Conservation (phyloP, 2,329 filamentous ascomycete species). For the Acrocalymma vagum region DNA sequence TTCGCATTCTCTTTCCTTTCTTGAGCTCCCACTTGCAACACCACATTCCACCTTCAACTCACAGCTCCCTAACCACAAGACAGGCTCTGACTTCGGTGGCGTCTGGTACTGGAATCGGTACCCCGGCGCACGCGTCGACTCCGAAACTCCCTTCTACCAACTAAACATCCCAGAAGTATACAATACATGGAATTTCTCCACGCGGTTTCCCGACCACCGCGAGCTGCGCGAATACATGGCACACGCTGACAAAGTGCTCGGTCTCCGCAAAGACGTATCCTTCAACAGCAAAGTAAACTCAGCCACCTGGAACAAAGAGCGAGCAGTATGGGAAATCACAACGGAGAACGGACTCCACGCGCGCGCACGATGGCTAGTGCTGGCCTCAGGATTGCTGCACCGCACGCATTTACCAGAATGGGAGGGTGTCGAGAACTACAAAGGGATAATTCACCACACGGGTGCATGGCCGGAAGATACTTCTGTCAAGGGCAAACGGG, state of each 20-base stretch:
- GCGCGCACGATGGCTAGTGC: conserved; percentile 52
- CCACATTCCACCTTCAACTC: too few relatives aligned
- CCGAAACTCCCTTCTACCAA: conserved; percentile 39
- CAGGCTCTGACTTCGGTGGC: conserved; percentile 25
- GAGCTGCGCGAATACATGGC: conserved; percentile 36
- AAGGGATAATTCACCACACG: conserved; percentile 31
- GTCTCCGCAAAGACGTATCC: conserved; percentile 29
- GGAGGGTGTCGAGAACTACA: conserved; percentile 21
- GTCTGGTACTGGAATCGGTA: conserved; percentile 40
- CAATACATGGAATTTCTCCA: conserved; percentile 30
- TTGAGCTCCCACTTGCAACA: too few relatives aligned
- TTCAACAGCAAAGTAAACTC: conserved; percentile 56
- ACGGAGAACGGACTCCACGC: conserved; percentile 54
- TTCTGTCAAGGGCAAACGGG: conserved; percentile 33
- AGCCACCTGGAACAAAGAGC: conserved; percentile 49
- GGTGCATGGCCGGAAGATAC: conserved; percentile 43
- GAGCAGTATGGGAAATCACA: conserved; percentile 54
- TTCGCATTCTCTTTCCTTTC: too few relatives aligned
- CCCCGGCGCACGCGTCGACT: conserved; percentile 41
- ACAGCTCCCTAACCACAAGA: too few relatives aligned
- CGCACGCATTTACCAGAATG: conserved; percentile 26
- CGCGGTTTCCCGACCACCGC: conserved; percentile 30
- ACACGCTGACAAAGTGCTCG: conserved; percentile 29
- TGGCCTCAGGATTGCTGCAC: conserved; percentile 28
- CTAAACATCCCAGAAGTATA: conserved; percentile 37